Percentiles rank a stretch among this genome's conserved stretches.
These are phyloP conservation scores for Phymatotrichopsis omnivora DNA, from an alignment of 2,329 filamentous ascomycete genomes.

Conservation along the genomic window DNA sequence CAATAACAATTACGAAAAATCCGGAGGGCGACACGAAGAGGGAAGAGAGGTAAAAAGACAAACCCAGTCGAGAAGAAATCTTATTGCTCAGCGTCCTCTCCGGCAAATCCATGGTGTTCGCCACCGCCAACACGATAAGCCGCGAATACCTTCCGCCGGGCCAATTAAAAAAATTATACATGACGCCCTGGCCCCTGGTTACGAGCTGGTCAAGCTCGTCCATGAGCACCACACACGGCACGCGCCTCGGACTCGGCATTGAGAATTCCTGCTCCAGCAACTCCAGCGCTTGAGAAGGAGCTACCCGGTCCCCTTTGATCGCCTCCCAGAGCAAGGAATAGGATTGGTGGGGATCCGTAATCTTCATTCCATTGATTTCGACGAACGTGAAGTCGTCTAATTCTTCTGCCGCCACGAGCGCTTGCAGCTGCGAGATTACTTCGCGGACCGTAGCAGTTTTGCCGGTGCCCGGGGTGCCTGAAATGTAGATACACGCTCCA, in stretches of 20 bases:
- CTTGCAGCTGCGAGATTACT: conserved; percentile 78
- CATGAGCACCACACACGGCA: conserved; percentile 96
- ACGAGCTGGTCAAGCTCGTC: conserved; percentile 96
- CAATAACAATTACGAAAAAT: conserved; percentile 2
- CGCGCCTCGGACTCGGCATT: conserved; percentile 76
- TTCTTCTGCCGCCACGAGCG: conserved; percentile 79
- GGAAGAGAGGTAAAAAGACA: neutral
- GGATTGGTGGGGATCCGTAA: conserved; percentile 93
- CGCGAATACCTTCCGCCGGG: conserved; percentile 81
- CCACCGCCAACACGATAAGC: conserved; percentile 90
- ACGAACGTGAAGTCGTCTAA: conserved; percentile 98
- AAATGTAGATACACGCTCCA: conserved; percentile 97
- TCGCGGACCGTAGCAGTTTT: conserved; percentile 97
- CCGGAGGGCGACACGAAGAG: no score
- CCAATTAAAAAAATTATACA: conserved; percentile 99
- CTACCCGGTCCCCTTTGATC: conserved; percentile 83
- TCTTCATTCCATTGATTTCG: conserved; percentile 99
- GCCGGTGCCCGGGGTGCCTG: conserved; percentile 92
- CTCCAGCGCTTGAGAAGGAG: conserved; percentile 80
- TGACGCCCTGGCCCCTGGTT: conserved; percentile 97
- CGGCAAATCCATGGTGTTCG: conserved; percentile 97
- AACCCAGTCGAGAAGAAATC: conserved; percentile 75
- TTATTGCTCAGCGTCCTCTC: conserved; percentile 96
- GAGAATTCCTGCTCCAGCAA: conserved; percentile 87
- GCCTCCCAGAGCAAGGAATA: conserved; percentile 95